Base-by-base conservation (phyloP, 257 asterid genomes). In the Verbascum thapsus region DNA sequence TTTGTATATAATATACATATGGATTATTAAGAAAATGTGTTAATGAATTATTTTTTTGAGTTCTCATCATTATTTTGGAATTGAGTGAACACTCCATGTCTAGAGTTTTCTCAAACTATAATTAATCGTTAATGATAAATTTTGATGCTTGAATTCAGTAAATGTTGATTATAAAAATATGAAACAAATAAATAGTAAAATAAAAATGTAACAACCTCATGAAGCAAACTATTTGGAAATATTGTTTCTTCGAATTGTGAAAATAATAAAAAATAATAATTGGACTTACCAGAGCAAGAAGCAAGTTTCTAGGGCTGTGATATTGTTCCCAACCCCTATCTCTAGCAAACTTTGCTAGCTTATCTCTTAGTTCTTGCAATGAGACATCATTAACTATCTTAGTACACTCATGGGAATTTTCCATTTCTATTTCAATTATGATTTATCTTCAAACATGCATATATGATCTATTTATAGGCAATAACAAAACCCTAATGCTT, bases 231-330 rank as follows among this genome's bases (percentile, higher is more conserved):
- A n/a, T n/a, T n/a, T n/a, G n/a, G n/a, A n/a, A n/a, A n/a, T n/a
- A n/a, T n/a, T n/a, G n/a, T n/a, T n/a, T n/a, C n/a, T n/a, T n/a
- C n/a, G n/a, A n/a, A n/a, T n/a, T n/a, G n/a, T n/a, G n/a, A n/a
- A n/a, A n/a, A n/a, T n/a, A n/a, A n/a, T n/a, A n/a, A n/a, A n/a
- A n/a, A n/a, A n/a, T n/a, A n/a, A n/a, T n/a, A n/a, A n/a, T n/a
- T n/a, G 7, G 10, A 35, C 72, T 74, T 74, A 84, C 91, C 72
- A 84, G 52, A 19, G 91, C 91, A n/a, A 84, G 81, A 55, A 84
- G 91, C 26, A 84, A 79, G 70, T 84, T 84, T 13, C 91, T 78
- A 10, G 91, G 91, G 26, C 83, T 84, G 58, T 84, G 91, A 67
- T 74, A 84, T 58, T 70, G 81, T 6, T 78, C 85, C 91, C 87